Base-by-base conservation (phyloP, 805 yeast genomes). In the Torulaspora delbrueckii region DNA sequence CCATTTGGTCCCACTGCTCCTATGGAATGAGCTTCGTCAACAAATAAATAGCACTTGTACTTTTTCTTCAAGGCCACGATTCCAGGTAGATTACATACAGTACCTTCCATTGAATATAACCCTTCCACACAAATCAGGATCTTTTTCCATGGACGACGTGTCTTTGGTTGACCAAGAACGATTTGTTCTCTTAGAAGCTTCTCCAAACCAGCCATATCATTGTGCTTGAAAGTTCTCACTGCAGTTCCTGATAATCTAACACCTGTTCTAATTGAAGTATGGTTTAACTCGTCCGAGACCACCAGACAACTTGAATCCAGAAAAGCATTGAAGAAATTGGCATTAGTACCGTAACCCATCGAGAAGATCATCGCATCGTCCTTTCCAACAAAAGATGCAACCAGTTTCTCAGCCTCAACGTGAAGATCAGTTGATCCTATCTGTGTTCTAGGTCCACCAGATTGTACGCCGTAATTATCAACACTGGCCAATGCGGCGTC, bases 1-100 rank as follows among this genome's bases (percentile, higher is more conserved):
- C 99, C 99, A 42, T 70, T 69, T 36, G 95, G 93, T 24, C 99
- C 99, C 70, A 93, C 76, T n/a, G 99, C 99, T 58, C 99, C 99
- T 59, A 93, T 84, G 4, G 98, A 91, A 67, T 93, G 99, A 9
- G 99, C 99, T 67, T 93, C 99, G 66, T 93, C 99, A 51, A 95
- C 86, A 60, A 86, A 93, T 42, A 93, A 69, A 61, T 86, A 87
- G 62, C 91, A 86, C 59, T 88, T 88, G 71, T 95, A 93, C 63
- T 86, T 86, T 31, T 85, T 77, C 58, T 84, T 82, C 51, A 90
- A 71, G 56, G 76, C 84, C 23, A 90, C 76, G 37, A 90, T 61
- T 48, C 69, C 74, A 4, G 96, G 96, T 56, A 90, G 73, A 61
- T 90, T 82, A 63, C 86, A 80, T 76, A 87, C 73, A 55, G 90